Conservation (phyloP, 805 yeast species). For the Geotrichum ghanense region DNA sequence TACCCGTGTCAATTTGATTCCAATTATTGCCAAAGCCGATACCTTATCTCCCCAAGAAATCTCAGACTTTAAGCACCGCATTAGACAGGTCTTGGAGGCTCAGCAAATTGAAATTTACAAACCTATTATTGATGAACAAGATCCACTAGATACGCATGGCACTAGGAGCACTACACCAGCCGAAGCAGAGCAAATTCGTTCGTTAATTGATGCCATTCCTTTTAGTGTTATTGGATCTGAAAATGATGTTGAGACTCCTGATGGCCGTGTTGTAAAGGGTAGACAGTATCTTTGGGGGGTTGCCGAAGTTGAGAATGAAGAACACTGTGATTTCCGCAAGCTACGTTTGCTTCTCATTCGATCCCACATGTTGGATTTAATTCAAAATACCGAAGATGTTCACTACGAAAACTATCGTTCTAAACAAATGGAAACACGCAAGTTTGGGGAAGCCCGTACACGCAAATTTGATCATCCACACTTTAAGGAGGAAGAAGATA, state of each 20-base stretch:
- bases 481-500: constrained; percentile 92
- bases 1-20: constrained; percentile 66
- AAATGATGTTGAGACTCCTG: constrained; percentile 31
- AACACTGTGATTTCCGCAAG: constrained; percentile 64
- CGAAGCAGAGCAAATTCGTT: constrained; percentile 7
- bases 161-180: constrained; percentile 9
- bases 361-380: constrained; percentile 65
- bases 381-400: constrained; percentile 56
- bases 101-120: constrained; percentile 47
- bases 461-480: constrained; percentile 60
- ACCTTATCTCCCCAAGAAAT: constrained; percentile 51
- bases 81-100: constrained; percentile 38
- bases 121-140: constrained; percentile 34
- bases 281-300: constrained; percentile 79
- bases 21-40: constrained; percentile 75
- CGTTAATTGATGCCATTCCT: constrained; percentile 40
- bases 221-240: constrained; percentile 64
- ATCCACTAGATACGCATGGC: constrained; percentile 20
- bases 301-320: constrained; percentile 68
- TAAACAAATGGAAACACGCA: constrained; percentile 41
- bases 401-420: constrained; percentile 63
- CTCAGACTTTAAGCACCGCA: constrained; percentile 38
- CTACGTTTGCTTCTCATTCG: constrained; percentile 57
- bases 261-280: constrained; percentile 50
- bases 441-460: constrained; percentile 29